Conservation (phyloP, 768 basidiomycete species). For the Psilocybe sp. region DNA sequence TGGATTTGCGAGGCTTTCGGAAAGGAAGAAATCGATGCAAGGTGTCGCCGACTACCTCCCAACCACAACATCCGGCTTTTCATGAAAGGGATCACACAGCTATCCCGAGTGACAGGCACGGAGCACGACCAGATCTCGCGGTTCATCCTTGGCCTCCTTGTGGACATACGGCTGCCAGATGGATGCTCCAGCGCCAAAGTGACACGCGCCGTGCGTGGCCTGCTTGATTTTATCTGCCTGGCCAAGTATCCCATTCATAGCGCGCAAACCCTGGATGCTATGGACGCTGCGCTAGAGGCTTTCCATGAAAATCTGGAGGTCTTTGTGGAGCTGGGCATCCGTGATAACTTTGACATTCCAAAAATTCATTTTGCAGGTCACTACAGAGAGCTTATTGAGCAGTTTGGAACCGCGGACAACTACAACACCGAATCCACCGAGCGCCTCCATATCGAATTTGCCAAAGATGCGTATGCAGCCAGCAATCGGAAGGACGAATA, state of each 20-base stretch:
- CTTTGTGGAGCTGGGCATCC: constrained; percentile 10
- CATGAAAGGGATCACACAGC: constrained; percentile 33
- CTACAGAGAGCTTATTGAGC: constrained; percentile 21
- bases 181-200: neutral
- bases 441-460: constrained; percentile 35
- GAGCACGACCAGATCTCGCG: constrained; percentile 32
- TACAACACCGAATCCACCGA: constrained; percentile 30
- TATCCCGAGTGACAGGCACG: constrained; percentile 36
- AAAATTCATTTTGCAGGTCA: constrained; percentile 14
- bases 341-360: constrained; percentile 32
- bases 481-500: constrained; percentile 23
- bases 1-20: constrained; percentile 6
- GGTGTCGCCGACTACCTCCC: constrained; percentile 29
- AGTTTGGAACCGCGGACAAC: constrained; percentile 26
- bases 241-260: constrained; percentile 24
- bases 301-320: constrained; percentile 10
- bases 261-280: constrained; percentile 12
- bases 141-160: constrained; percentile 20
- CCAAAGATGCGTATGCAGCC: constrained; percentile 29
- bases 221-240: constrained; percentile 30
- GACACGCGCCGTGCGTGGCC: constrained; percentile 9
- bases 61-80: constrained; percentile 32
- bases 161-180: constrained; percentile 5
- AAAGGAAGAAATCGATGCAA: constrained; percentile 13
- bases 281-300: constrained; percentile 6